Conservation (phyloP, 2,329 filamentous ascomycete genomes). For the Nothophoma quercina region DNA sequence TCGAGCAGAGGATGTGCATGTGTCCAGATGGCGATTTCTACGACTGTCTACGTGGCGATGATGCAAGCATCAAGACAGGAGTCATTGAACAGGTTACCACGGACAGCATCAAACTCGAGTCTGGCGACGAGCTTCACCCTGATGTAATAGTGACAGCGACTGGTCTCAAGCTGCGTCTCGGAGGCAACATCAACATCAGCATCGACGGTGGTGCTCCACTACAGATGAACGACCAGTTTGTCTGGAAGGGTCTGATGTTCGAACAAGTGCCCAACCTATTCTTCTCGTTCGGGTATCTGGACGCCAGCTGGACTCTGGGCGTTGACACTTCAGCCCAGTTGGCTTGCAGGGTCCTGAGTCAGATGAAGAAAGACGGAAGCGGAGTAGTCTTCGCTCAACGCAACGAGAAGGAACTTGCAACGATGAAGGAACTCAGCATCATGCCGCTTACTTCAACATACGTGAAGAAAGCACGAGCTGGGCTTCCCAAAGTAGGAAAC, state of each 20-base stretch:
- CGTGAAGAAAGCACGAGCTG: too few species aligned
- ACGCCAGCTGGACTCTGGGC: conserved; percentile 66
- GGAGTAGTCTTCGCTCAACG: too few species aligned
- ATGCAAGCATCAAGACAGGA: conserved; percentile 59
- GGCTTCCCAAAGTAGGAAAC: too few species aligned
- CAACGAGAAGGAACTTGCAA: too few species aligned
- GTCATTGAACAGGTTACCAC: conserved; percentile 57
- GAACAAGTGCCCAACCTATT: conserved; percentile 66
- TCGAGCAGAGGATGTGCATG: conserved; percentile 76
- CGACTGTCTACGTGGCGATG: conserved; percentile 55
- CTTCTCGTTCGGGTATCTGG: conserved; percentile 64
- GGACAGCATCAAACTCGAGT: conserved; percentile 57
- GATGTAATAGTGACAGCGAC: conserved; percentile 70
- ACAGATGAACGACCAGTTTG: conserved; percentile 56
- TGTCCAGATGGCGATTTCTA: conserved; percentile 65
- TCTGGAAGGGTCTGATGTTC: conserved; percentile 67
- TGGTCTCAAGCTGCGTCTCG: conserved; percentile 63
- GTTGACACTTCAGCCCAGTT: conserved; percentile 61
- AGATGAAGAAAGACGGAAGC: too few species aligned
- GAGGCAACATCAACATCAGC: conserved; percentile 56
- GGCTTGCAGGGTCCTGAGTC: too few species aligned
- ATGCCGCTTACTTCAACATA: too few species aligned
- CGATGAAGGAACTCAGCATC: too few species aligned
- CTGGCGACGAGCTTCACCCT: conserved; percentile 55
- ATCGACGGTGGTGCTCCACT: conserved; percentile 58